Evolutionary conservation across 257 asterid genomes (phyloP), one percentile per base, ranked within the genome.

Genomic region (Solanum chiquidenum): DNA sequence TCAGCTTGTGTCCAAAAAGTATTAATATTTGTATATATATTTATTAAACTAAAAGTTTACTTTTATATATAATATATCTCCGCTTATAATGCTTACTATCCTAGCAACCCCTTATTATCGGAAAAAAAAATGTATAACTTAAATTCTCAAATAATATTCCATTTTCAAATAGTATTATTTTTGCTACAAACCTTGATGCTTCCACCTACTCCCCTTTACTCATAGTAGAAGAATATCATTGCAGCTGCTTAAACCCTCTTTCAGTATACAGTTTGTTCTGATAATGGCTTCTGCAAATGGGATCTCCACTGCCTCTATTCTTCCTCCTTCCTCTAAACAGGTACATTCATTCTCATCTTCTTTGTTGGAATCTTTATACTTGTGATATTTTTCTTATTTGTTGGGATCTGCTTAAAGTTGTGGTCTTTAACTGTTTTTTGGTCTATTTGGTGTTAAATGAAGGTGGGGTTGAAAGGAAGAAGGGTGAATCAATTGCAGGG

Each of bases 281-380:
- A 42, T 16, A 86, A 97, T 97, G 99, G 99, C 99, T 40, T 97
- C 99, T 0, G 95, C 98, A n/a, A 95, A 92, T 91, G 98, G 98
- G 58, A 90, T 96, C 76, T 91, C 96, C 37, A 92, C 99, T 29
- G 93, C 94, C 86, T 94, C 96, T 79, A 90, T 92, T 85, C 90
- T 97, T 38, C 90, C 95, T 82, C 93, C 95, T 16, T 90, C 95
- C 38, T 87, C 94, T 27, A 95, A 89, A 89, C 94, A 89, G 68
- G 98, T 95, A 92, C 29, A 29, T 20, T 29, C 4, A 72, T 74
- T 35, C 3, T 75, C 6, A 75, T 75, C 25, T 64, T 40, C 3
- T 38, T 11, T 85, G 2, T 66, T 75, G 5, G 9, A n/a, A 52
- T 64, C 40, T 3, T 68, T 13, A 44, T 69, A 52, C 16, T 12